Percentiles rank a stretch among this genome's conserved stretches.
Conservation (phyloP, 1,284 basidiomycete genomes). For the Cutaneotrichosporon cyanovorans region DNA sequence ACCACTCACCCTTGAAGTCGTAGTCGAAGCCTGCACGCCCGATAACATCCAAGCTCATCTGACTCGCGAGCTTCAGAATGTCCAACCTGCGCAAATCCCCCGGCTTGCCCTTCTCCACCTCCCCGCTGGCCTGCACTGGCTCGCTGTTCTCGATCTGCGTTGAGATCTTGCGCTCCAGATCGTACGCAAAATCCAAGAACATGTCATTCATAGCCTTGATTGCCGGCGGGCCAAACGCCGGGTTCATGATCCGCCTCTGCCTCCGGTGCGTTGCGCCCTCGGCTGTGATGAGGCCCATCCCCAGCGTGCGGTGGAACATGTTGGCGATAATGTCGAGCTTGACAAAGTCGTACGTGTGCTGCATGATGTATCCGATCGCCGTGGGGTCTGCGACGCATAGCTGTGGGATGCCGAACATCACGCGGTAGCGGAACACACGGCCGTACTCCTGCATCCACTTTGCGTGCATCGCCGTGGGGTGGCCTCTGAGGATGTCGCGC, state of each 20-base stretch:
- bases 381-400: slow-evolving; percentile 57
- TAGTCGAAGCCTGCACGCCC: slow-evolving; percentile 61
- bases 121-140: slow-evolving; percentile 14
- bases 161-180: slow-evolving; percentile 45
- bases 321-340: slow-evolving; percentile 48
- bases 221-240: slow-evolving; percentile 42
- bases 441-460: slow-evolving; percentile 23
- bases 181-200: slow-evolving; percentile 57
- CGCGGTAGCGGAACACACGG: slow-evolving; percentile 17
- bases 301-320: slow-evolving; percentile 25
- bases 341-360: slow-evolving; percentile 56
- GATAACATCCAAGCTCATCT: slow-evolving; percentile 60
- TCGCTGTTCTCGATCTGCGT: slow-evolving; percentile 10
- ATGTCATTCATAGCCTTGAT: slow-evolving; percentile 50
- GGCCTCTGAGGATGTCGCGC: slow-evolving; percentile 11
- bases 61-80: slow-evolving; percentile 53
- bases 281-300: slow-evolving; percentile 38
- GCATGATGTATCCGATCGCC: slow-evolving; percentile 57
- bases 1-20: slow-evolving; percentile 42
- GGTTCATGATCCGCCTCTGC: slow-evolving; percentile 49
- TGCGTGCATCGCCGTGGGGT: slow-evolving; percentile 13
- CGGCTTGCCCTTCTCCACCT: slow-evolving; percentile 2
- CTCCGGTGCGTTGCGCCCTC: slow-evolving; percentile 52
- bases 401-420: slow-evolving; percentile 29
- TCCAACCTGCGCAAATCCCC: slow-evolving; percentile 46